These are phyloP conservation scores for Dendrobium huoshanense DNA, from an alignment of 106 monocot species.

Conservation along the genomic window DNA sequence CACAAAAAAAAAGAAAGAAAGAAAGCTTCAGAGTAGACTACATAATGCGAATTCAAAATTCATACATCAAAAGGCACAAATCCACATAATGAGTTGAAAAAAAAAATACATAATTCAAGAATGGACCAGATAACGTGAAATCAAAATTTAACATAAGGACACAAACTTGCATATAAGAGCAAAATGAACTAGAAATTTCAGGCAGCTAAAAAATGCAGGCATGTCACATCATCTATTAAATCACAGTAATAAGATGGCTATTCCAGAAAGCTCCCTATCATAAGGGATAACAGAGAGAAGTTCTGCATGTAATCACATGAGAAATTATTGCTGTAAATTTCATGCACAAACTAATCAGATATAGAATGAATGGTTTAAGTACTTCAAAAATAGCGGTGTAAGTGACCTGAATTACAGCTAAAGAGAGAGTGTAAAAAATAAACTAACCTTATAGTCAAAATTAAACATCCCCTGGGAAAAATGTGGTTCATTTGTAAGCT, in stretches of 20 bases:
- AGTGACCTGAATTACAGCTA: background rate
- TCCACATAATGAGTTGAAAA: background rate
- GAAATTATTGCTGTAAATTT: background rate
- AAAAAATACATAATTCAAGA: background rate
- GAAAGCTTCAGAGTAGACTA: background rate
- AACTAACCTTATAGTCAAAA: constrained; percentile 96
- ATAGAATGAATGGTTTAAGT: background rate
- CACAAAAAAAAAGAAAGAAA: background rate
- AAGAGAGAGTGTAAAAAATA: background rate
- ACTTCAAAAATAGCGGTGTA: background rate
- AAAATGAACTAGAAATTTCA: background rate
- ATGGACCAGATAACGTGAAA: background rate
- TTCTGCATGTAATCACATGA: background rate
- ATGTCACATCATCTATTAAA: background rate
- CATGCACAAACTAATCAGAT: background rate
- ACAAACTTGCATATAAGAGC: background rate
- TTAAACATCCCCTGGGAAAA: constrained; percentile 99
- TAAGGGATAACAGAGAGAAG: background rate
- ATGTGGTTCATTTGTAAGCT: constrained; percentile 98
- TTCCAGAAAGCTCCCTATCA: background rate
- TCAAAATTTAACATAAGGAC: background rate
- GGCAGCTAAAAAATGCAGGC: background rate
- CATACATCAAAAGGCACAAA: background rate
- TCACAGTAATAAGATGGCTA: background rate
- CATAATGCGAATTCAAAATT: background rate